A percentile compares a stretch with the other conserved stretches of the same genome.
Conservation (phyloP, 495 filamentous ascomycete species). For the Penicillium daleae region DNA sequence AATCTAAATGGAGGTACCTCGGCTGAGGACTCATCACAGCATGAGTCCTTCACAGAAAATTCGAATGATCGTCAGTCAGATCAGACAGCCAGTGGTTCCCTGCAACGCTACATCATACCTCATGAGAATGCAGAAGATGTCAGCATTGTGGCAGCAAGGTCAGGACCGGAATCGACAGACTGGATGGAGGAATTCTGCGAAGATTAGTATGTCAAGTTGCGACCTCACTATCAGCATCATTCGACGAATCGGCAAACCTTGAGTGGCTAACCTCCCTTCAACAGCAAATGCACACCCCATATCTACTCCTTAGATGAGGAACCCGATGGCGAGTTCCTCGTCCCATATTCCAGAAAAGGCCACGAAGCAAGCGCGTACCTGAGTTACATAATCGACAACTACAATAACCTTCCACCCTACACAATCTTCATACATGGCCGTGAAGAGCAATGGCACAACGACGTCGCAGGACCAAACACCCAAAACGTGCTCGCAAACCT, state of each 20-base stretch:
- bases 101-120: neutral
- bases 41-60: neutral
- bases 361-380: conserved; percentile 47
- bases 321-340: conserved; percentile 17
- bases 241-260: neutral
- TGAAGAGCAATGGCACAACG: conserved; percentile 50
- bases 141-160: conserved; percentile 8
- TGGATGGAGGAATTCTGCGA: conserved; percentile 4
- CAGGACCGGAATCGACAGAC: neutral
- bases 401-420: conserved; percentile 41
- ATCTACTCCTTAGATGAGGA: conserved; percentile 23
- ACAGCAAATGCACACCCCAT: conserved; percentile 25
- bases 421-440: conserved; percentile 47
- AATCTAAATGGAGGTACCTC: neutral
- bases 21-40: neutral
- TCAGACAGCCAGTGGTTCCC: too few species aligned
- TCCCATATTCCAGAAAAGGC: conserved; percentile 25
- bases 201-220: neutral
- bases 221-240: neutral
- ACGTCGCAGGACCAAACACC: conserved; percentile 43
- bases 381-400: conserved; percentile 44
- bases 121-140: conserved; percentile 1
- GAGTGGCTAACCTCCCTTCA: neutral
- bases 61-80: neutral
- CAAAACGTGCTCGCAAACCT: conserved; percentile 32